Percentiles rank a stretch among this genome's conserved stretches.
Conservation (phyloP, 768 basidiomycete species). For the Lactifluus subvellereus region DNA sequence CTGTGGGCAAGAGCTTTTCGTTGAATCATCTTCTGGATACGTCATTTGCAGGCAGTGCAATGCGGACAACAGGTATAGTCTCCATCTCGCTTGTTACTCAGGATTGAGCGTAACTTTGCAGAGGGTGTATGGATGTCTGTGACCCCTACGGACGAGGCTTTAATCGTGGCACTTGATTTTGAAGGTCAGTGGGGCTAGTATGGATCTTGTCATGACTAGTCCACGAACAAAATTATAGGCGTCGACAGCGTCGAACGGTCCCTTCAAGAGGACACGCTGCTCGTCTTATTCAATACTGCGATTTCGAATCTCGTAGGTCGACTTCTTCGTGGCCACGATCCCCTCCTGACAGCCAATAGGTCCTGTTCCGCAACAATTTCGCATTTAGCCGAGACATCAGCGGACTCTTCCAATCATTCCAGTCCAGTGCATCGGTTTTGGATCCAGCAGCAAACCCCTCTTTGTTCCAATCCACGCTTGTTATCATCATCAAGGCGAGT, state of each 20-base stretch:
- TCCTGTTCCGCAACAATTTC: conserved; percentile 62
- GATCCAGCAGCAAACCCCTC: conserved; percentile 55
- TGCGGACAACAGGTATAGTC: conserved; percentile 48
- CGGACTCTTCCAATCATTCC: conserved; percentile 57
- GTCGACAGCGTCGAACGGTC: conserved; percentile 62
- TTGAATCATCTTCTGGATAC: conserved; percentile 59
- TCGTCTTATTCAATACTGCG: conserved; percentile 60
- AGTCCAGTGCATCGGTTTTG: conserved; percentile 49
- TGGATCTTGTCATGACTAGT: neutral
- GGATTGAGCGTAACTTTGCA: conserved; percentile 5
- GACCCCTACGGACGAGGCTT: conserved; percentile 48
- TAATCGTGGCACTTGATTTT: conserved; percentile 59
- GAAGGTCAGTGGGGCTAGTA: conserved; percentile 39
- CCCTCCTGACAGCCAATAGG: conserved; percentile 32
- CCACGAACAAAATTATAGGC: conserved; percentile 31
- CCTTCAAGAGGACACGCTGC: conserved; percentile 55
- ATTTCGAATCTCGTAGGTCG: conserved; percentile 51
- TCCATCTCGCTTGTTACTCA: neutral
- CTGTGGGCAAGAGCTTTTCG: conserved; percentile 55
- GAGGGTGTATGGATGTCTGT: conserved; percentile 67
- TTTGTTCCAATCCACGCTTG: conserved; percentile 54
- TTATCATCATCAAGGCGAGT: conserved; percentile 56
- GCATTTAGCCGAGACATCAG: conserved; percentile 55
- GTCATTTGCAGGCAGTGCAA: conserved; percentile 60
- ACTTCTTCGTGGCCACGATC: neutral